phyloP scores from a whole-genome alignment of 2,329 filamentous ascomycete genomes.

The Cercospora zeae-maydis region DNA sequence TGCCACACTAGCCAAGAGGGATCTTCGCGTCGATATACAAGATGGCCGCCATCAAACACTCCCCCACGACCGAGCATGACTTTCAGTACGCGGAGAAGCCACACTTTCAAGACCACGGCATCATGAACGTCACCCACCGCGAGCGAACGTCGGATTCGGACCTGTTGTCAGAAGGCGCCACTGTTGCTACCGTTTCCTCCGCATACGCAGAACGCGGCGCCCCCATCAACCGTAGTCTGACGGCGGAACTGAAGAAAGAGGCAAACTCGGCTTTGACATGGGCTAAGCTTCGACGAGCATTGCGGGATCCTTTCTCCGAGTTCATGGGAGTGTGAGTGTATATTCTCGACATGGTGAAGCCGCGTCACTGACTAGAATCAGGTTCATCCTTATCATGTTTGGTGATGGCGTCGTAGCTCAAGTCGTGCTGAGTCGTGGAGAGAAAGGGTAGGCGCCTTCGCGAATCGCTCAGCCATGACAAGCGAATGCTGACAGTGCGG shows the following conservation, averaged over 20 bases:
- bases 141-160: slow-evolving; percentile 23
- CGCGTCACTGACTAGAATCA: slow-evolving; percentile 60
- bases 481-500: not conserved
- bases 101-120: slow-evolving; percentile 6
- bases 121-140: slow-evolving; percentile 23
- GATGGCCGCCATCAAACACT: not conserved
- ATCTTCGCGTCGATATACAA: not conserved
- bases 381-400: slow-evolving; percentile 65
- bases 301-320: slow-evolving; percentile 62
- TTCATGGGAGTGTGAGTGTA: slow-evolving; percentile 53
- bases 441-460: slow-evolving; percentile 39
- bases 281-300: slow-evolving; percentile 51
- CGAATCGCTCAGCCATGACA: not conserved
- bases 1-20: not conserved
- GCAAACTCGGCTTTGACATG: slow-evolving; percentile 46
- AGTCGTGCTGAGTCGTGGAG: slow-evolving; percentile 55
- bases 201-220: slow-evolving; percentile 26
- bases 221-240: slow-evolving; percentile 31
- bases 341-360: not conserved
- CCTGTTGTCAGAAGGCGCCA: slow-evolving; percentile 5
- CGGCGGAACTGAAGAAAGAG: slow-evolving; percentile 28
- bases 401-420: slow-evolving; percentile 67
- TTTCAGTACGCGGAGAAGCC: slow-evolving; percentile 5
- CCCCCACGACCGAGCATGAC: slow-evolving; percentile 2
- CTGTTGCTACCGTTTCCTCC: slow-evolving; percentile 12